Evolutionary conservation across 2,329 filamentous ascomycete genomes (phyloP).

Genomic region (Helicocarpus griseus): DNA sequence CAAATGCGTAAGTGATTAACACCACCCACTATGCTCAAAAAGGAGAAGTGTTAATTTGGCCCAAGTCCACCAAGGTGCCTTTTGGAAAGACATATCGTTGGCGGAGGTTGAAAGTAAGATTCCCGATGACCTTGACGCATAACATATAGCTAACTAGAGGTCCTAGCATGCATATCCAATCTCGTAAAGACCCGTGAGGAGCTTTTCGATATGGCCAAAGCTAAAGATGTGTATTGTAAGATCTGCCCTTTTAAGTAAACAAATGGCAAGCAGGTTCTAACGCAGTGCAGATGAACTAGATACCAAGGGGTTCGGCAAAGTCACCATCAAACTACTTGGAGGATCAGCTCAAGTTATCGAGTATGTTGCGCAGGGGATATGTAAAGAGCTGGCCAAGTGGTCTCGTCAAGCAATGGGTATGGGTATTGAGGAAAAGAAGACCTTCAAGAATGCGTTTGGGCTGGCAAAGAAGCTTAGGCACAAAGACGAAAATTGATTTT

Average conservation of each 20-base stretch:
- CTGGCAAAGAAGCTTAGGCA: not conserved
- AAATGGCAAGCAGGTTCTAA: no score
- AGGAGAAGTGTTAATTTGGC: not conserved
- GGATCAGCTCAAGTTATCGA: not conserved
- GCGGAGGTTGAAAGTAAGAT: conserved; percentile 8
- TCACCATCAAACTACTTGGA: not conserved
- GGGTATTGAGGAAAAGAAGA: not conserved
- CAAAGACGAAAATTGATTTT: not conserved
- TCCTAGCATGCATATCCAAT: not conserved
- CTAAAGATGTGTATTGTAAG: not conserved
- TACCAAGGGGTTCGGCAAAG: not conserved
- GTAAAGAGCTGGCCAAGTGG: not conserved
- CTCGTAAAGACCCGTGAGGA: not conserved
- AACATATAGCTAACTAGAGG: no score
- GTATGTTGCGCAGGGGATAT: not conserved
- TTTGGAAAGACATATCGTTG: conserved; percentile 12
- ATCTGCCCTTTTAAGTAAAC: no score
- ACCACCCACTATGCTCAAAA: not conserved
- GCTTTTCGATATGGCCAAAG: not conserved
- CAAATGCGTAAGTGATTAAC: conserved; percentile 8
- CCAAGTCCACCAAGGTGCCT: conserved; percentile 9
- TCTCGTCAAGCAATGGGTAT: not conserved
- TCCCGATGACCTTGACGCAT: no score
- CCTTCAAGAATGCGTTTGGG: not conserved
- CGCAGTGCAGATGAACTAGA: not conserved